These are phyloP conservation scores for Tympanopsis confertula DNA, from an alignment of 2,329 filamentous ascomycete genomes.

Conservation along the genomic window DNA sequence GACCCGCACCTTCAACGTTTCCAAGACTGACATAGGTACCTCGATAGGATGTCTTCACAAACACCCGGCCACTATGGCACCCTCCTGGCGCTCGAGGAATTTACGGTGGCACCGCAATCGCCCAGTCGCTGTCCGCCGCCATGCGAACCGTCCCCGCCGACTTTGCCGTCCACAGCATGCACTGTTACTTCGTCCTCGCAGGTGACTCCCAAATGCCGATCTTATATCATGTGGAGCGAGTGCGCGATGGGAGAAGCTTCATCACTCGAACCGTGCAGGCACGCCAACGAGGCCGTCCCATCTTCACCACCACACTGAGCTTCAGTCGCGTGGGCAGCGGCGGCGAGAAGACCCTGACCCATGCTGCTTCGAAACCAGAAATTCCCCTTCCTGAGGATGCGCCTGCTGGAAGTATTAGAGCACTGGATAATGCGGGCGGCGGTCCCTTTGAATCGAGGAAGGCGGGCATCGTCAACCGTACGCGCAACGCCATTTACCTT, in stretches of 20 bases:
- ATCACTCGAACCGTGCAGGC: constrained; percentile 94
- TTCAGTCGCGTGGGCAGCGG: constrained; percentile 62
- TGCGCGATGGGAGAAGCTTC: constrained; percentile 81
- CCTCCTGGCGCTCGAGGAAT: constrained; percentile 85
- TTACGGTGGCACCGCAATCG: constrained; percentile 86
- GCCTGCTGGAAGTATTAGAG: constrained; percentile 18
- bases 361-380: constrained; percentile 36
- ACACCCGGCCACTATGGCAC: constrained; percentile 83
- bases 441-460: constrained; percentile 46
- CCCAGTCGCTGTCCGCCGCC: constrained; percentile 78
- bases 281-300: constrained; percentile 72
- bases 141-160: constrained; percentile 72
- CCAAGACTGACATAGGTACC: constrained; percentile 1
- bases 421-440: constrained; percentile 12
- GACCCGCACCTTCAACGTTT: no score
- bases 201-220: constrained; percentile 77
- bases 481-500: constrained; percentile 23
- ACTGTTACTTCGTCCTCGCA: constrained; percentile 96
- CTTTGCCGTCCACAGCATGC: constrained; percentile 88
- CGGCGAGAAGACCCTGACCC: constrained; percentile 41
- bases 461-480: constrained; percentile 40
- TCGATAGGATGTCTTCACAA: constrained; percentile 77
- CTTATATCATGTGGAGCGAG: constrained; percentile 87
- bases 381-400: constrained; percentile 34
- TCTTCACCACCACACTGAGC: constrained; percentile 90